Percentiles rank a stretch among this genome's conserved stretches.
Evolutionary conservation across 2,329 filamentous ascomycete genomes (phyloP).

Genomic region (Colletotrichum tabaci): DNA sequence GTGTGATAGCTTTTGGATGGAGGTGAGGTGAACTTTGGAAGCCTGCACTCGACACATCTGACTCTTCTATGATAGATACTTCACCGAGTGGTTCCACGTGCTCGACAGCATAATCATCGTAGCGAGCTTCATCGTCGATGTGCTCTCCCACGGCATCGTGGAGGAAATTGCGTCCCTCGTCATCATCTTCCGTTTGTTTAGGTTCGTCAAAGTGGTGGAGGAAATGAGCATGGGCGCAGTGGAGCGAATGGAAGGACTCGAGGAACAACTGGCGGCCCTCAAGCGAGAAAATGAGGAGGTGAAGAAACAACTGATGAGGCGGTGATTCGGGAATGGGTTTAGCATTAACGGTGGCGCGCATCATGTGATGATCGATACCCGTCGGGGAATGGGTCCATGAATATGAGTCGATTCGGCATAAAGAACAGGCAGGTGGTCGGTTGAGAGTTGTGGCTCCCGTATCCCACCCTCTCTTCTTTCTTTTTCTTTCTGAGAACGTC

Average conservation of each 20-base stretch:
- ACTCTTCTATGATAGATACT: slow-evolving; percentile 61
- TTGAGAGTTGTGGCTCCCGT: slow-evolving; percentile 17
- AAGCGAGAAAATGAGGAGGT: slow-evolving; percentile 62
- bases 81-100: slow-evolving; percentile 71
- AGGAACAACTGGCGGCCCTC: slow-evolving; percentile 65
- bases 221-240: slow-evolving; percentile 75
- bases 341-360: slow-evolving; percentile 10
- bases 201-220: slow-evolving; percentile 80
- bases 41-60: slow-evolving; percentile 29
- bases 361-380: neutral
- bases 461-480: too few relatives aligned
- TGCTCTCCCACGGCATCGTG: slow-evolving; percentile 70
- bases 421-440: neutral
- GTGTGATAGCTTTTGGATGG: slow-evolving; percentile 73
- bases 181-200: slow-evolving; percentile 76
- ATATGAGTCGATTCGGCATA: slow-evolving; percentile 24
- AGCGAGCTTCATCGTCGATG: slow-evolving; percentile 73
- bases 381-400: slow-evolving; percentile 19
- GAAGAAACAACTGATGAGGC: slow-evolving; percentile 42
- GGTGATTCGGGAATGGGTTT: slow-evolving; percentile 9
- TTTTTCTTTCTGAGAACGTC: neutral
- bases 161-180: slow-evolving; percentile 78
- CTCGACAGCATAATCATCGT: slow-evolving; percentile 77
- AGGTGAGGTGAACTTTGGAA: slow-evolving; percentile 58
- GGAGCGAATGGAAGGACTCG: slow-evolving; percentile 73